Conservation (phyloP, 148 eudicot genomes). For the Gaultheria prostrata region DNA sequence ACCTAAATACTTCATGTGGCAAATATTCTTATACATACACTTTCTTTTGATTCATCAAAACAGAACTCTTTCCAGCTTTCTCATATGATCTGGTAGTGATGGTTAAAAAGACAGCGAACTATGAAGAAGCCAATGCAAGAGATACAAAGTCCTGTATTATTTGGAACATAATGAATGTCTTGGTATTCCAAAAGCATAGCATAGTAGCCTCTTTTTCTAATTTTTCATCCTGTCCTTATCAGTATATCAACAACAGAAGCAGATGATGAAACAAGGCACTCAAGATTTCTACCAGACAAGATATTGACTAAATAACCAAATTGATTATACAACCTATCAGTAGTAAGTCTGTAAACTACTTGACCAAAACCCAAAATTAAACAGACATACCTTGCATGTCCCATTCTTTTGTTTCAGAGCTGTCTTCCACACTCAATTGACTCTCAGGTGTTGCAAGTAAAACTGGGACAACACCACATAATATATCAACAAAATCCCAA, state of each 20-base stretch:
- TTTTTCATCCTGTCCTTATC: not conserved
- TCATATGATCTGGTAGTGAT: not conserved
- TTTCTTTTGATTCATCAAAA: slow-evolving; percentile 1
- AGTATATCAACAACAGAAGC: not conserved
- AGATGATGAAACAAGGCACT: not conserved
- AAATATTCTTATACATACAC: not conserved
- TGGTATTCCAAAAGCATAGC: not conserved
- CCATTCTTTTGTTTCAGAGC: slow-evolving; percentile 78
- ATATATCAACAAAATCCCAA: not conserved
- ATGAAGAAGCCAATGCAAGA: not conserved
- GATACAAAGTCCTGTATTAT: not conserved
- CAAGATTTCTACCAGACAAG: not conserved
- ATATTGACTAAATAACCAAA: not conserved
- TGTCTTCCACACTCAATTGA: slow-evolving; percentile 50
- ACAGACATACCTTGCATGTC: slow-evolving; percentile 72
- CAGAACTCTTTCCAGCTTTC: not conserved
- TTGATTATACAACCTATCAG: not conserved
- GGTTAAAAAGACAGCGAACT: not conserved
- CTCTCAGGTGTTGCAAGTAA: slow-evolving; percentile 61
- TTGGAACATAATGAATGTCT: not conserved
- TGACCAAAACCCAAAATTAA: not conserved
- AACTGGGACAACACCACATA: slow-evolving; percentile 32
- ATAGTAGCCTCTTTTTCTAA: not conserved
- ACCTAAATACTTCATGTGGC: not conserved
- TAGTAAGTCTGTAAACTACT: not conserved